phyloP scores from a whole-genome alignment of 2,329 filamentous ascomycete genomes.

The Tolypocladium amazonense region DNA sequence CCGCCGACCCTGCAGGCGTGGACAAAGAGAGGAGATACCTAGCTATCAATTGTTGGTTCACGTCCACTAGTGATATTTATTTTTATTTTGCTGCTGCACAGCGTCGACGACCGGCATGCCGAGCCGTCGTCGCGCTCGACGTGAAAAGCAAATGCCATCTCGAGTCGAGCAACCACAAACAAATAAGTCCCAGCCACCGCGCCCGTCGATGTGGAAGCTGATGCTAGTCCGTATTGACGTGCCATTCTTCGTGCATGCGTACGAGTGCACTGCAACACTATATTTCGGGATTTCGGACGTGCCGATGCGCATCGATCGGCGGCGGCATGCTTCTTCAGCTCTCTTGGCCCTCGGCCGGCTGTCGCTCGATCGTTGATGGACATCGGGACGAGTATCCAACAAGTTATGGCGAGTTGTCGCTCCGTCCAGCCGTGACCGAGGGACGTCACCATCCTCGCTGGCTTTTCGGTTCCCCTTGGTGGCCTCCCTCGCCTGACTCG shows the following conservation, averaged over 20 bases:
- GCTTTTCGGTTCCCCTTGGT: not conserved
- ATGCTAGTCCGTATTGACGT: not conserved
- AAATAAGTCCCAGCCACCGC: not conserved
- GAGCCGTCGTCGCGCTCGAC: not conserved
- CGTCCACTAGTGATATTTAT: not conserved
- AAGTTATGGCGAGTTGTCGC: not conserved
- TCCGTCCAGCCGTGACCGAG: not conserved
- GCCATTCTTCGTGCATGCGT: not conserved
- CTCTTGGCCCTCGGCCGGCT: not conserved
- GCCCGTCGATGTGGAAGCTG: not conserved
- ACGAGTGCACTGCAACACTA: not conserved
- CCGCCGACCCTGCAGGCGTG: not conserved
- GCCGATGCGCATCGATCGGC: not conserved
- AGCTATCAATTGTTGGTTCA: not conserved
- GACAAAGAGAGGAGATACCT: not conserved
- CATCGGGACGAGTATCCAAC: not conserved
- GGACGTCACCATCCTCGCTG: not conserved
- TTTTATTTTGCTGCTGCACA: no score
- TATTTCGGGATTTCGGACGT: not conserved
- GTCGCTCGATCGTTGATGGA: not conserved
- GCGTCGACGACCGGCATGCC: not conserved
- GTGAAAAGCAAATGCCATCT: not conserved
- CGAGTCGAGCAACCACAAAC: not conserved
- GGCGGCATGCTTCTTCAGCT: not conserved
- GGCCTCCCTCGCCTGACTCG: not conserved